Evolutionary conservation across 257 asterid genomes (phyloP), one percentile per base, ranked within the genome.

Genomic region (Solanum tarijense): DNA sequence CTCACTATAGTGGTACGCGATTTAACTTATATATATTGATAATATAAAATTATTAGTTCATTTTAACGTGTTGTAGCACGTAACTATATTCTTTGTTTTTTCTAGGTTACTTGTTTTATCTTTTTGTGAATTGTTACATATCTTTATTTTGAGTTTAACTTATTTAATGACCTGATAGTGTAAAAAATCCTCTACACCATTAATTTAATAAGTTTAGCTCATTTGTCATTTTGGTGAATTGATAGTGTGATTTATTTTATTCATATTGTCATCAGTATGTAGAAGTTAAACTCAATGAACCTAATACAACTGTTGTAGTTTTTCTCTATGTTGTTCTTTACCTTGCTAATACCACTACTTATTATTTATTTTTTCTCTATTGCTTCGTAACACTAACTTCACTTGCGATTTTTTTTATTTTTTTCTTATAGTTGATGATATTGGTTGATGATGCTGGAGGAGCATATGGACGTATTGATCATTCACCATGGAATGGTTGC

Each of bases 401-500:
- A 3, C 29, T 73, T 20, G 3, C 0, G 78, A 71, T 10, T 32
- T 72, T 16, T 32, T 32, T 5, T 5, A 6, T 55, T 6, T 55
- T 55, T 0, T 9, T 16, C 2, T 5, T 32, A 35, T 87, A 96
- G 98, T 62, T 96, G 89, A 96, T 96, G 99, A 90, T 96, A 87
- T 92, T 96, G 16, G 99, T 95, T 3, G 99, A 96, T 86, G 98
- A 96, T 89, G 98, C 94, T 32, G 99, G 99, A 88, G 92, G 85
- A 82, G 95, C 91, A 18, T 95, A 92, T 88, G 88, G 96, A 12
- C 87, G 95, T 11, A 94, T 95, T 23, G 97, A 96, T 89, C 99
- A 96, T 87, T 96, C 99, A 7, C 99, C 99, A 1, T 95, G 99
- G 99, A 95, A 96, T 31, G 99, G 99, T 23, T 96, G 98, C 94